Conservation (phyloP, 805 yeast genomes). For the Scheffersomyces coipomensis region DNA sequence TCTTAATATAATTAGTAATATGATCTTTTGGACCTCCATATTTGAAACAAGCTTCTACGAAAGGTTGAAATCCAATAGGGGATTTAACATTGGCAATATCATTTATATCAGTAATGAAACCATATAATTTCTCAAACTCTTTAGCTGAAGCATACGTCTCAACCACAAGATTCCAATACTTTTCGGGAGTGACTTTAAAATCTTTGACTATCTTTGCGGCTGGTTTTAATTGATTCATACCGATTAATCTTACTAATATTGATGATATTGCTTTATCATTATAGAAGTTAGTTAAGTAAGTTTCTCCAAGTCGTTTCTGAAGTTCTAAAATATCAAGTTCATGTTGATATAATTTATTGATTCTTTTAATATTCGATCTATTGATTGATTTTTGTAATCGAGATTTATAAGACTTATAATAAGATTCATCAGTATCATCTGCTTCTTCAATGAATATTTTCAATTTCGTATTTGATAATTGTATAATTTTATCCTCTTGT, state of each 20-base stretch:
- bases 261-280: constrained; percentile 21
- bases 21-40: constrained; percentile 55
- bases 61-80: constrained; percentile 69
- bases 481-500: constrained; percentile 28
- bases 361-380: constrained; percentile 17
- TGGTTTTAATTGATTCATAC: constrained; percentile 36
- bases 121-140: constrained; percentile 34
- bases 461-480: constrained; percentile 15
- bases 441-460: constrained; percentile 15
- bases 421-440: constrained; percentile 11
- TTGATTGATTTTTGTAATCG: constrained; percentile 19
- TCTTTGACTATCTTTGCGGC: constrained; percentile 30
- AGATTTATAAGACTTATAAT: constrained; percentile 22
- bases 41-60: constrained; percentile 50
- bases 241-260: constrained; percentile 25
- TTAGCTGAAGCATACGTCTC: constrained; percentile 22
- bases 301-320: constrained; percentile 29
- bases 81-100: constrained; percentile 44
- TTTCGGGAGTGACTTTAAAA: constrained; percentile 26
- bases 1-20: constrained; percentile 57
- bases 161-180: constrained; percentile 34
- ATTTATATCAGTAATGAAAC: constrained; percentile 22
- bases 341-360: constrained; percentile 18
- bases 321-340: constrained; percentile 33
- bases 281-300: constrained; percentile 30